Evolutionary conservation across 1,284 basidiomycete species (phyloP).

Genomic region (Testicularia cyperi): DNA sequence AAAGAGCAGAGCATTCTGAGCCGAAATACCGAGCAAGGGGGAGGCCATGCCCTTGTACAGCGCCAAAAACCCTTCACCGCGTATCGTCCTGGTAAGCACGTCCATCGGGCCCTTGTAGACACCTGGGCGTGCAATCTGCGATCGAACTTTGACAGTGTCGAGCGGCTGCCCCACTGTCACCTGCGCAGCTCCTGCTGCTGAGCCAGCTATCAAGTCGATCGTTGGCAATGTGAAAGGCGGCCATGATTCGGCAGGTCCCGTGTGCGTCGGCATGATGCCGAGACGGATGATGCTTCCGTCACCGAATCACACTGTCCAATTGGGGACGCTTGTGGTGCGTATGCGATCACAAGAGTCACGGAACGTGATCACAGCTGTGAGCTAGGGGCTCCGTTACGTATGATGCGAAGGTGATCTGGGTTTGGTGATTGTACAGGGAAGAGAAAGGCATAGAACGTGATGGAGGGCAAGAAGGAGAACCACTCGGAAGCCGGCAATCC

Average conservation of each 20-base stretch:
- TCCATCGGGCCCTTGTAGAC: slow-evolving; percentile 43
- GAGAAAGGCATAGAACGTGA: no score
- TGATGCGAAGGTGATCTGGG: no score
- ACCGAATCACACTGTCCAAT: no score
- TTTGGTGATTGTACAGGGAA: no score
- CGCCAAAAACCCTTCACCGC: slow-evolving; percentile 32
- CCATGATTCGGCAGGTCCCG: slow-evolving; percentile 15
- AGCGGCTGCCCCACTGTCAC: slow-evolving; percentile 49
- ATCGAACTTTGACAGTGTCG: slow-evolving; percentile 44
- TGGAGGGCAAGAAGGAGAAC: no score
- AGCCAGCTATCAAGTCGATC: slow-evolving; percentile 39
- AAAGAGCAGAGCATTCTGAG: slow-evolving; percentile 92
- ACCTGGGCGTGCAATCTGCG: slow-evolving; percentile 33
- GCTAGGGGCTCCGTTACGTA: no score
- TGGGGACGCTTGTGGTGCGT: no score
- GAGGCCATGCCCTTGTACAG: slow-evolving; percentile 71
- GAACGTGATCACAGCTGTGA: no score
- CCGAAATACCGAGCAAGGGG: slow-evolving; percentile 89
- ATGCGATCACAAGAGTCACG: no score
- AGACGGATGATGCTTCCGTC: no score
- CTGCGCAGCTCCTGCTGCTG: slow-evolving; percentile 40
- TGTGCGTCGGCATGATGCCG: neutral
- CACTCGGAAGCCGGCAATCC: no score
- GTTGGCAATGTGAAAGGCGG: slow-evolving; percentile 41
- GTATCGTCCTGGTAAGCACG: slow-evolving; percentile 23